Evolutionary conservation across 2,329 filamentous ascomycete genomes (phyloP), one percentile per base, ranked within the genome.

Genomic region (Lachnellula occidentalis): DNA sequence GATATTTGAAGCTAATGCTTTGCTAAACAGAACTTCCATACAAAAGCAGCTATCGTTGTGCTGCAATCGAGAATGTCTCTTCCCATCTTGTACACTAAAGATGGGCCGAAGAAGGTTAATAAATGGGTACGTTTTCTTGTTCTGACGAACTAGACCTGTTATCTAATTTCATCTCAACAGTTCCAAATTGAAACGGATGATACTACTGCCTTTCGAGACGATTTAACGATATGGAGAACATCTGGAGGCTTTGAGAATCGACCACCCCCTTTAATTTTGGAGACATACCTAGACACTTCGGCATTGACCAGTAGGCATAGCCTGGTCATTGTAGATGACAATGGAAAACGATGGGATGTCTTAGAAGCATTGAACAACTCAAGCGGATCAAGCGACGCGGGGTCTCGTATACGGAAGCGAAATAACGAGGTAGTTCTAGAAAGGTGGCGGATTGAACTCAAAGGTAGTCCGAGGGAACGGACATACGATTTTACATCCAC

Each of bases 151-250:
- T 15, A 15, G 49, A 36, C 11, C 37, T 15, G 45, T 27, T 48
- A 45, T 41, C 42, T 41, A 42, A 54, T 24, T 34, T 50, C 45
- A 11, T 17, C 6, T 45, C 34, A 48, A 45, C 66, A 97, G 94
- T 99, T 96, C 73, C 95, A 96, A 76, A 85, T 96, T 63, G 88
- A 96, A 62, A 86, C 96, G 45, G 88, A 95, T 64, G 94, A 99
- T 65, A 92, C 92, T 59, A 90, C 96, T 67, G 85, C 88, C 57
- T 91, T 96, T 67, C 79, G 81, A 65, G 87, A 95, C 61, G 88
- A 94, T 61, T 80, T 97, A 59, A 80, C 81, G 64, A 78, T 83
- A 55, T 99, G 92, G 92, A 92, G 86, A 71, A 81, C 77, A 45
- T 88, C 88, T 67, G 88, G 92, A 69, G 83, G 87, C 56, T 80